Evolutionary conservation across 2,329 filamentous ascomycete species (phyloP).

Genomic region (Calonectria ilicicola): DNA sequence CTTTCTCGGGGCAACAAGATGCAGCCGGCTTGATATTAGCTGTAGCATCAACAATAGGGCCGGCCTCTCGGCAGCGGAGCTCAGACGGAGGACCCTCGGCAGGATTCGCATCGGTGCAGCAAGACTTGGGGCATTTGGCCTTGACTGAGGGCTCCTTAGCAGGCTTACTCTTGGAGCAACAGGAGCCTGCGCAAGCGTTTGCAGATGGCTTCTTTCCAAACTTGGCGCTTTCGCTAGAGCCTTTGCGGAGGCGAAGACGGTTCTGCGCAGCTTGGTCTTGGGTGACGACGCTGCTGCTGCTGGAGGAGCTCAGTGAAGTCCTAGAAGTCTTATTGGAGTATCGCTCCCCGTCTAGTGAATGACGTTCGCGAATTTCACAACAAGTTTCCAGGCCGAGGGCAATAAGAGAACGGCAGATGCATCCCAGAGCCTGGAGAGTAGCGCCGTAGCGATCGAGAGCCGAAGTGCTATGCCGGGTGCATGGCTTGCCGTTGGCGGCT

Average conservation of each 20-base stretch:
- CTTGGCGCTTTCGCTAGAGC: background rate
- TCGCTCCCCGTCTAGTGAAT: conserved; percentile 39
- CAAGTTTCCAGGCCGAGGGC: conserved; percentile 65
- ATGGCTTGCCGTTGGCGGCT: conserved; percentile 46
- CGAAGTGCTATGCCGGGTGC: conserved; percentile 50
- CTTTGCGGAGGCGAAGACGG: background rate
- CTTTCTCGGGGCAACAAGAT: too few relatives aligned
- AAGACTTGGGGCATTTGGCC: background rate
- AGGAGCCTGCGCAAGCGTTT: background rate
- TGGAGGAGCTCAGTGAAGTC: conserved; percentile 43
- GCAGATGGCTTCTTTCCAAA: background rate
- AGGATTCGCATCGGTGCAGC: background rate
- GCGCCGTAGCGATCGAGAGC: conserved; percentile 54
- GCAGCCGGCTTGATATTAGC: background rate
- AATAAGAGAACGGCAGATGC: conserved; percentile 65
- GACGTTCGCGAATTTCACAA: conserved; percentile 50
- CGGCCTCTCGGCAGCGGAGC: background rate
- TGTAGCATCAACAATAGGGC: background rate
- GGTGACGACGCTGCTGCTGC: background rate
- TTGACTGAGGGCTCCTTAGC: background rate
- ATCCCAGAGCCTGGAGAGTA: conserved; percentile 61
- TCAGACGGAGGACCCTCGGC: background rate
- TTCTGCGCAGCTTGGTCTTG: background rate
- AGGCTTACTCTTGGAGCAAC: background rate
- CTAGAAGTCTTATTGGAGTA: conserved; percentile 37